phyloP scores from a whole-genome alignment of 306 rosid species.

The Lotus japonicus region DNA sequence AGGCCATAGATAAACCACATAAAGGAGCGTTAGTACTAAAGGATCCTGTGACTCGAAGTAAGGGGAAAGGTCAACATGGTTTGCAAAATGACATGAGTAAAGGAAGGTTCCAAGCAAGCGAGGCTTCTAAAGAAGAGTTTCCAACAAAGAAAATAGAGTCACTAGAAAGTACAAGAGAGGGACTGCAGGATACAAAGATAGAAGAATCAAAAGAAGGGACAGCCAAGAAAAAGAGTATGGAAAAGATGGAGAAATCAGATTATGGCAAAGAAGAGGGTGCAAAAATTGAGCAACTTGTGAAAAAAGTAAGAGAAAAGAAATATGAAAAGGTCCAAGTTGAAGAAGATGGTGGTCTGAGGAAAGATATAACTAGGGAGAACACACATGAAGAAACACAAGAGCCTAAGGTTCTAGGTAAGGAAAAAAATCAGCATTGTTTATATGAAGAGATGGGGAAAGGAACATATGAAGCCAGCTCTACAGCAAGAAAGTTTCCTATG shows the following conservation, averaged over 20 bases:
- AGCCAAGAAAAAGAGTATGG: neutral
- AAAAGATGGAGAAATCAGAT: neutral
- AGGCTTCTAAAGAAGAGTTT: neutral
- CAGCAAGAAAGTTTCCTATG: neutral
- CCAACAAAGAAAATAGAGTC: neutral
- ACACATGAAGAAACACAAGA: neutral
- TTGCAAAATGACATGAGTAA: neutral
- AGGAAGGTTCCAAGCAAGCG: neutral
- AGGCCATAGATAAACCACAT: neutral
- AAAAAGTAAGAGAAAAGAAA: neutral
- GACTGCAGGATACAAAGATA: neutral
- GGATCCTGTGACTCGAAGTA: constrained; percentile 1
- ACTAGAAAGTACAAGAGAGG: neutral
- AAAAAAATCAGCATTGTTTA: neutral
- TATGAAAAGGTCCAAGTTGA: neutral
- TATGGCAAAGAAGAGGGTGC: neutral
- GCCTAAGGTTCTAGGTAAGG: neutral
- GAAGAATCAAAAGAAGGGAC: constrained; percentile 3
- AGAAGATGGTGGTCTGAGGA: neutral
- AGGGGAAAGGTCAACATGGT: neutral
- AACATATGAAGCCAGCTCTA: neutral
- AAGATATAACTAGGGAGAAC: neutral
- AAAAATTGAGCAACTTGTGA: neutral
- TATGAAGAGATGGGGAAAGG: constrained; percentile 3
- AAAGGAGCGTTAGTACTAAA: neutral